A percentile compares a stretch with the other conserved stretches of the same genome.
These are phyloP conservation scores for Moesziomyces sp. DNA, from an alignment of 1,284 basidiomycete genomes.

Conservation along the genomic window DNA sequence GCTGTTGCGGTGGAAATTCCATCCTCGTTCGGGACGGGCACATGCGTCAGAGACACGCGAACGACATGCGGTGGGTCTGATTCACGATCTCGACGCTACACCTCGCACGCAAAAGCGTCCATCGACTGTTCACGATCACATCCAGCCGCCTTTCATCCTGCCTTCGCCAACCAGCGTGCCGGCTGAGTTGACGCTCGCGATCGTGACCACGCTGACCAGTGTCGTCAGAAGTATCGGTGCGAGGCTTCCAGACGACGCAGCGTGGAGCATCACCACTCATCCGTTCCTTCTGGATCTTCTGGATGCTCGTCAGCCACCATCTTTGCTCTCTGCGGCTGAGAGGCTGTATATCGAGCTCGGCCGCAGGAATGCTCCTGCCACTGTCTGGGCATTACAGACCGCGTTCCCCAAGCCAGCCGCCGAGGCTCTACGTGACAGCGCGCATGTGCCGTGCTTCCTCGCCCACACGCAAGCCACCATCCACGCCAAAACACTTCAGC, in stretches of 20 bases:
- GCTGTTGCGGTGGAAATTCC: conserved; percentile 28
- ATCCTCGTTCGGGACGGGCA: conserved; percentile 8
- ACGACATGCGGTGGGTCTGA: conserved; percentile 1
- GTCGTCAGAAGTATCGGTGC: conserved; percentile 13
- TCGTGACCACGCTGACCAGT: conserved; percentile 21
- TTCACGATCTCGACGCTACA: neutral
- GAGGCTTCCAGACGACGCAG: conserved; percentile 27
- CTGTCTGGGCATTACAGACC: conserved; percentile 13
- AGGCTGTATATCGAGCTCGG: conserved; percentile 16
- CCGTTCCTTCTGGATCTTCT: conserved; percentile 11
- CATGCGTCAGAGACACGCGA: neutral
- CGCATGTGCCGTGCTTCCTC: conserved; percentile 30
- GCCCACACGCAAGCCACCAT: neutral
- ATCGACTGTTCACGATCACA: conserved; percentile 2
- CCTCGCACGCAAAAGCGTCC: neutral
- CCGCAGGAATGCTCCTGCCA: conserved; percentile 19
- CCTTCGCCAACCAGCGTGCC: conserved; percentile 16
- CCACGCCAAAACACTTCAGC: conserved; percentile 16
- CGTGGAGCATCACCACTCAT: conserved; percentile 35
- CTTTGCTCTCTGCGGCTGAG: conserved; percentile 12
- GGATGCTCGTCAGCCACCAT: conserved; percentile 26
- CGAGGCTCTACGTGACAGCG: neutral
- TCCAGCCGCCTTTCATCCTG: conserved; percentile 23
- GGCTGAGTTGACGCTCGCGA: conserved; percentile 27
- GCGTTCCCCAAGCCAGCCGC: conserved; percentile 6